Conservation (phyloP, 805 yeast species). For the Debaryomyces castellii region DNA sequence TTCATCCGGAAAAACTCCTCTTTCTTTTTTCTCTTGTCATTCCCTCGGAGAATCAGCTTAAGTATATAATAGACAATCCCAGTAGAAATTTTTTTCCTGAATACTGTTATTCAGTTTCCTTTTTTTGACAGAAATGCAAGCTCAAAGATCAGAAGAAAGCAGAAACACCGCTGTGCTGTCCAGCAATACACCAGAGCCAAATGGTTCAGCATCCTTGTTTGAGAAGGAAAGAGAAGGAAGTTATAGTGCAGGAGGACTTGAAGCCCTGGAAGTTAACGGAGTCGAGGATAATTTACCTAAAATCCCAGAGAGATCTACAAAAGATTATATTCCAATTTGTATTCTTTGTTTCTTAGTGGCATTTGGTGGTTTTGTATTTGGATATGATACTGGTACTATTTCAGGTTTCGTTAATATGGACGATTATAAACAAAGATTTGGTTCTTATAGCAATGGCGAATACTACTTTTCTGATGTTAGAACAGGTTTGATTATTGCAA, state of each 20-base stretch:
- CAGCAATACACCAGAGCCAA: neutral
- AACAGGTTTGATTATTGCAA: slow-evolving; percentile 51
- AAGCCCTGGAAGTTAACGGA: neutral
- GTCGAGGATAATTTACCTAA: slow-evolving; percentile 6
- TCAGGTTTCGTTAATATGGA: slow-evolving; percentile 67
- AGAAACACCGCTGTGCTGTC: neutral
- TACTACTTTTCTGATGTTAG: slow-evolving; percentile 42
- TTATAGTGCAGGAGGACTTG: neutral
- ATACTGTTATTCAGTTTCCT: neutral
- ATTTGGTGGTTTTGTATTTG: slow-evolving; percentile 75
- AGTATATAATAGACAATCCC: no score
- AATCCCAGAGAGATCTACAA: slow-evolving; percentile 22
- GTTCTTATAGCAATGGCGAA: slow-evolving; percentile 41
- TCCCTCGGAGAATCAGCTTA: neutral
- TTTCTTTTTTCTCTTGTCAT: no score
- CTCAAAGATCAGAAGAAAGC: neutral
- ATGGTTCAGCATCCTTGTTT: neutral
- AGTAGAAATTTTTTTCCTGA: no score
- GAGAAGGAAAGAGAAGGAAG: neutral
- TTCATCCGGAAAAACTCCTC: no score
- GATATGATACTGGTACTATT: slow-evolving; percentile 78
- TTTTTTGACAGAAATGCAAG: neutral
- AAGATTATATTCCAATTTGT: slow-evolving; percentile 33
- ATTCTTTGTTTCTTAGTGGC: slow-evolving; percentile 55
- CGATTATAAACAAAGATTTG: slow-evolving; percentile 54